These are phyloP conservation scores for Dimocarpus longan DNA, from an alignment of 345 rosid species.

Conservation along the genomic window DNA sequence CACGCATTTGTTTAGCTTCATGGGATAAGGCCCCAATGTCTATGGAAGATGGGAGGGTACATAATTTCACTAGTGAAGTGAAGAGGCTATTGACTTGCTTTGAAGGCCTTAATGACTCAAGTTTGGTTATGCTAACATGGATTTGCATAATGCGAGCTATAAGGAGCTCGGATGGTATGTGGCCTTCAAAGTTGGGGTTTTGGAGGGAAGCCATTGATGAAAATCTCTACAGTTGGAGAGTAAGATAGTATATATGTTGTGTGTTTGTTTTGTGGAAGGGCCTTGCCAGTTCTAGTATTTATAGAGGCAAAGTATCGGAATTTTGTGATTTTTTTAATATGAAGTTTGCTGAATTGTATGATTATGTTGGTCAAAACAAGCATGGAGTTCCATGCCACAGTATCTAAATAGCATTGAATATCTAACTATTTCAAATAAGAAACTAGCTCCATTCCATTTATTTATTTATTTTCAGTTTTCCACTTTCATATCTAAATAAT, in stretches of 20 bases:
- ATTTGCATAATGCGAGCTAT: constrained; percentile 28
- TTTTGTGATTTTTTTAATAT: neutral
- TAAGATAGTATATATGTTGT: neutral
- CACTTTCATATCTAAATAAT: too few species aligned
- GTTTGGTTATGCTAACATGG: constrained; percentile 26
- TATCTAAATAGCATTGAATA: neutral
- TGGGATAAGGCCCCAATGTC: constrained; percentile 20
- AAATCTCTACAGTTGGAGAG: neutral
- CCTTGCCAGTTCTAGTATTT: neutral
- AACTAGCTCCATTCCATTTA: neutral
- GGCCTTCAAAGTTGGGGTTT: constrained; percentile 7
- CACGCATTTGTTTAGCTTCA: constrained; percentile 27
- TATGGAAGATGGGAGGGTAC: constrained; percentile 27
- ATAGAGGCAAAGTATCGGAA: neutral
- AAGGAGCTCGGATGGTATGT: constrained; percentile 20
- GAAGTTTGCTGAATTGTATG: too few species aligned
- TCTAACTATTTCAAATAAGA: neutral
- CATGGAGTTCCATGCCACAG: neutral
- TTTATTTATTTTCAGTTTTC: too few species aligned
- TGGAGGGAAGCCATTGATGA: constrained; percentile 36
- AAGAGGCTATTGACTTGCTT: constrained; percentile 33
- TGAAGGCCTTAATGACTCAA: constrained; percentile 31
- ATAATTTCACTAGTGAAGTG: constrained; percentile 31
- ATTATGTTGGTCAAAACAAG: neutral
- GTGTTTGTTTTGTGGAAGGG: neutral